Conservation (phyloP, 768 basidiomycete species). For the Leucocoprinus leucothites region DNA sequence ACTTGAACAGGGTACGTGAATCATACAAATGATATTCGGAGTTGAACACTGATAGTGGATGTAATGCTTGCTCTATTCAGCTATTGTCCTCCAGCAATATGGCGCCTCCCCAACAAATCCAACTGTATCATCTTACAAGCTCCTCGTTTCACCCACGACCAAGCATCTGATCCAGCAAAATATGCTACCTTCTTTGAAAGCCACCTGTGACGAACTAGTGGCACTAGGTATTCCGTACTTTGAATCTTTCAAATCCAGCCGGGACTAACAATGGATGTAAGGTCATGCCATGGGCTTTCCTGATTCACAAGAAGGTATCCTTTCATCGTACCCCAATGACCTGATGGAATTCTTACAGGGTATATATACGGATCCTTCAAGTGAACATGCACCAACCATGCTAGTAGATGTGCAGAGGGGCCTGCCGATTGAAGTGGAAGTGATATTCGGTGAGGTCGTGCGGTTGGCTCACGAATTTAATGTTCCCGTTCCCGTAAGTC, state of each 20-base stretch:
- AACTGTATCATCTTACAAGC: conserved; percentile 26
- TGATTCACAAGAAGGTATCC: conserved; percentile 42
- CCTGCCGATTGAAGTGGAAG: conserved; percentile 64
- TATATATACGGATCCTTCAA: conserved; percentile 39
- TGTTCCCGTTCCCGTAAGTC: conserved; percentile 49
- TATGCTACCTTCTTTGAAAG: conserved; percentile 33
- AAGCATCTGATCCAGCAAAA: conserved; percentile 27
- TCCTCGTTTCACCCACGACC: conserved; percentile 27
- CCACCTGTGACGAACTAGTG: conserved; percentile 37
- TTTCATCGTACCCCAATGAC: conserved; percentile 36
- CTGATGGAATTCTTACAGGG: conserved; percentile 36
- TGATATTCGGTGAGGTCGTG: conserved; percentile 60
- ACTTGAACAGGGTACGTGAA: conserved; percentile 42
- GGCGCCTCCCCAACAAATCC: conserved; percentile 42
- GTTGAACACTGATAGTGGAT: no score
- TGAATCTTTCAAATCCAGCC: no score
- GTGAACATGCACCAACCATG: conserved; percentile 57
- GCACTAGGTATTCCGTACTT: conserved; percentile 22
- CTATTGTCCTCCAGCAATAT: conserved; percentile 47
- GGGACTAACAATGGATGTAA: conserved; percentile 12
- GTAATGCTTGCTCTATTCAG: conserved; percentile 16
- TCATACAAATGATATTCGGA: not conserved
- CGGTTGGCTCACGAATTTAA: conserved; percentile 42
- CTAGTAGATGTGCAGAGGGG: conserved; percentile 52
- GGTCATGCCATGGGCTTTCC: conserved; percentile 47